Base-by-base conservation (phyloP, 768 basidiomycete genomes). In the Lactarius trivialis region DNA sequence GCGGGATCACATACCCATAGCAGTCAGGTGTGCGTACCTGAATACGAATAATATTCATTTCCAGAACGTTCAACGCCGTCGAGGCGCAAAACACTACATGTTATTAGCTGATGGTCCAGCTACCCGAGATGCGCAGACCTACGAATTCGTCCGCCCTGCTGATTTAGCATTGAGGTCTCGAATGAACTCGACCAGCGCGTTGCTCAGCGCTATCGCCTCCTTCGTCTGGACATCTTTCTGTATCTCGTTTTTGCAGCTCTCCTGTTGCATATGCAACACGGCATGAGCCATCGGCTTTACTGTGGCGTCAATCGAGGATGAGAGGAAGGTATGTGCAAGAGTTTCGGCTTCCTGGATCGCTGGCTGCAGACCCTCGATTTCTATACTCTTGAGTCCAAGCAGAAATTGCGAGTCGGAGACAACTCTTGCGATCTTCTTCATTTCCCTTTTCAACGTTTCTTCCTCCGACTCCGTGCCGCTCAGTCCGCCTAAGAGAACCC, bases 331-430 rank as follows among this genome's bases (percentile, higher is more conserved):
- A 12, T 56, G 55, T 2, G 61, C 65, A 4, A 52, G 30, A 0
- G 7, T 19, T 14, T 55, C 43, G 2, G 34, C 63, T 4, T 60
- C 41, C 1, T 43, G n/a, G 5, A 65, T 59, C 9, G 41, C 7
- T 0, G 60, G 45, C 7, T 21, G 26, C 7, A 57, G 7, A 0
- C 33, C 58, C 3, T 57, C 30, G 9, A 26, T 21, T 11, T 53
- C 58, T 19, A 65, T 24, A 30, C 9, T 17, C 7, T 48, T 50
- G 30, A 67, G 45, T 12, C 34, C 37, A 4, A 34, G 28, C 0
- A 68, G 39, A 37, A 68, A 68, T 0, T 26, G n/a, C 0, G 51
- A 26, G 39, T 68, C 63, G 11, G 50, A 12, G 34, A 63, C 8
- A 7, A 5, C 2, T 0, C 0, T 11, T 15, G 55, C 58, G 8